Evolutionary conservation across 805 yeast species (phyloP).

Genomic region (Ogataea philodendri): DNA sequence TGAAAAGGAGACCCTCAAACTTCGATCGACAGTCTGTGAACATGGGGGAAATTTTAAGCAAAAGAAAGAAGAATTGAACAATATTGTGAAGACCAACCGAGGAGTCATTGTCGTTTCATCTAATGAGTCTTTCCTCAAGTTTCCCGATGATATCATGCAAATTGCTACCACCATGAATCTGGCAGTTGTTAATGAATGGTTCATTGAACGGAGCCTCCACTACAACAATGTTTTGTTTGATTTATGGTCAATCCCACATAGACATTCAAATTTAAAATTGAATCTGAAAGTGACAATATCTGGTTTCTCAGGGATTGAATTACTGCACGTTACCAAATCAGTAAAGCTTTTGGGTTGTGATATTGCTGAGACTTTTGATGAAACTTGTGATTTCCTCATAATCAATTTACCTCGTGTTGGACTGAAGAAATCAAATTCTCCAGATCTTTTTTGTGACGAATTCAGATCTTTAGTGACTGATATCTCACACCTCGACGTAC

Average conservation of each 20-base stretch:
- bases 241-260: slow-evolving; percentile 31
- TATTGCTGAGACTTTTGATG: slow-evolving; percentile 46
- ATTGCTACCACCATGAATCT: slow-evolving; percentile 27
- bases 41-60: too few relatives aligned
- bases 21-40: slow-evolving; percentile 15
- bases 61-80: too few relatives aligned
- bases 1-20: slow-evolving; percentile 19
- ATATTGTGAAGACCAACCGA: too few relatives aligned
- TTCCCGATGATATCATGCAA: slow-evolving; percentile 1
- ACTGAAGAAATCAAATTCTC: slow-evolving; percentile 16
- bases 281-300: slow-evolving; percentile 35
- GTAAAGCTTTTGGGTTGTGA: slow-evolving; percentile 52
- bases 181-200: slow-evolving; percentile 35
- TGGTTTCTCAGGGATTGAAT: slow-evolving; percentile 33
- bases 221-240: slow-evolving; percentile 23
- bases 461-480: too few relatives aligned
- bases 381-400: slow-evolving; percentile 54
- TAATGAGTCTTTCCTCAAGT: neutral
- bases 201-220: slow-evolving; percentile 31
- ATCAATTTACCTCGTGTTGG: slow-evolving; percentile 49
- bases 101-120: neutral
- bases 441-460: neutral
- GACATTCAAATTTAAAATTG: slow-evolving; percentile 26
- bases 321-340: slow-evolving; percentile 47
- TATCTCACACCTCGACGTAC: neutral